Percentiles rank a stretch among this genome's conserved stretches.
Evolutionary conservation across 1,139 yeast genomes (phyloP).

Genomic region (Yamadazyma pseudoaaseri): DNA sequence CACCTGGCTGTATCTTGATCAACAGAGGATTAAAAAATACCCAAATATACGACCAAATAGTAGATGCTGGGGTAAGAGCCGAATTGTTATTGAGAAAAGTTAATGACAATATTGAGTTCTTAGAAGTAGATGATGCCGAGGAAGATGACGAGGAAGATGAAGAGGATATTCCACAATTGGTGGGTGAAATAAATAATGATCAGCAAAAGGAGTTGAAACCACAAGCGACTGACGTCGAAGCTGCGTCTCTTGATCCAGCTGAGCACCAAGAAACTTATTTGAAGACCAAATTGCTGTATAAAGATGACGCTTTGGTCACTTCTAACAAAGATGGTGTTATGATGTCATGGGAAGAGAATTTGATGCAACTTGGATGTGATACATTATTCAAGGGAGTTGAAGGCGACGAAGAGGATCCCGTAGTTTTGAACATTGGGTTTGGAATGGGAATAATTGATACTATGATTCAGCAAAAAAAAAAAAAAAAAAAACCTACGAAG

Average conservation of each 20-base stretch:
- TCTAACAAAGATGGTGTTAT: constrained; percentile 84
- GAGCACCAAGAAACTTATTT: constrained; percentile 66
- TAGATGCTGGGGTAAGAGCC: constrained; percentile 89
- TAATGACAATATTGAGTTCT: constrained; percentile 49
- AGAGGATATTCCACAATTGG: constrained; percentile 15
- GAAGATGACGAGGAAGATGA: constrained; percentile 16
- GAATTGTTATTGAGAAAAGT: constrained; percentile 77
- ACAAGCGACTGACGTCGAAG: constrained; percentile 2
- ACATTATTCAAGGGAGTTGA: constrained; percentile 50
- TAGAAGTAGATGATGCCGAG: constrained; percentile 25
- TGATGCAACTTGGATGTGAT: constrained; percentile 80
- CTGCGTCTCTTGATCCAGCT: constrained; percentile 49
- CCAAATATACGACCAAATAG: constrained; percentile 52
- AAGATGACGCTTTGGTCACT: constrained; percentile 71
- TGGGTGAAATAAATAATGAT: constrained; percentile 1
- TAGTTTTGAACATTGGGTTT: constrained; percentile 81
- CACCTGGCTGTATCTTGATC: constrained; percentile 73
- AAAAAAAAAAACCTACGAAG: constrained; percentile 52
- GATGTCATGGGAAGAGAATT: constrained; percentile 94
- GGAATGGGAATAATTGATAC: constrained; percentile 96
- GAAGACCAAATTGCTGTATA: constrained; percentile 65
- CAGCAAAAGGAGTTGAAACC: constrained; percentile 5
- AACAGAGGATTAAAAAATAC: constrained; percentile 46
- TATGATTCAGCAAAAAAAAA: constrained; percentile 62
- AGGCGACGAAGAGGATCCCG: constrained; percentile 28